phyloP scores from a whole-genome alignment of 2,329 filamentous ascomycete genomes.

The Macrophomina pseudophaseolina region DNA sequence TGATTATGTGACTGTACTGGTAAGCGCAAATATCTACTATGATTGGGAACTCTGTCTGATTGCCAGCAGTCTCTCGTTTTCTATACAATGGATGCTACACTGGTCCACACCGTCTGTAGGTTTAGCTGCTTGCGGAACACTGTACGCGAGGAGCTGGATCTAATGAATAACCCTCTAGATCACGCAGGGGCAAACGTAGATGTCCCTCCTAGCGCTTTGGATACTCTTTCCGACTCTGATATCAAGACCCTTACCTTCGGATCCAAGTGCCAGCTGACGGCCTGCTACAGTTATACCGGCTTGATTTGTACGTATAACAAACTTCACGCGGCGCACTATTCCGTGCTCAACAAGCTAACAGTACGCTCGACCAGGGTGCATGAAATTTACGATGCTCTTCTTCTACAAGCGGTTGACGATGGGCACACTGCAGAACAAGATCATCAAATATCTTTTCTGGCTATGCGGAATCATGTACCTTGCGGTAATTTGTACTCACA shows the following conservation, averaged over 20 bases:
- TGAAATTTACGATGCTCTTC: slow-evolving; percentile 34
- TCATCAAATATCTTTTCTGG: slow-evolving; percentile 38
- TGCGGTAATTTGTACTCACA: slow-evolving; percentile 41
- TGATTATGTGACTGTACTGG: no score
- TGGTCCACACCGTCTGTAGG: no score
- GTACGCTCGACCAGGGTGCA: no score
- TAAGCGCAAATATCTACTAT: no score
- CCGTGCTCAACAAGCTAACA: neutral
- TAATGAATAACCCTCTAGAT: no score
- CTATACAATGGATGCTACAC: no score
- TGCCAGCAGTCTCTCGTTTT: no score
- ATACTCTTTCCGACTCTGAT: slow-evolving; percentile 37
- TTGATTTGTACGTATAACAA: slow-evolving; percentile 43
- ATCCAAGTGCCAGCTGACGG: slow-evolving; percentile 46
- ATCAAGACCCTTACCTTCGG: slow-evolving; percentile 38
- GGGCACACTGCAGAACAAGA: slow-evolving; percentile 37
- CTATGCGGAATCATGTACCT: slow-evolving; percentile 37
- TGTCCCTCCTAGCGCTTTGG: slow-evolving; percentile 27
- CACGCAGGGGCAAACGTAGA: slow-evolving; percentile 37
- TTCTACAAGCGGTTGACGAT: slow-evolving; percentile 42
- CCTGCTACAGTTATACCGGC: slow-evolving; percentile 47
- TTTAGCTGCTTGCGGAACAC: no score
- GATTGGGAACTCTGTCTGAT: no score
- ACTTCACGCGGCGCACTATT: neutral
- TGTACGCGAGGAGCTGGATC: no score